These are phyloP conservation scores for Fusarium sororula DNA, from an alignment of 2,329 filamentous ascomycete genomes.

Conservation along the genomic window DNA sequence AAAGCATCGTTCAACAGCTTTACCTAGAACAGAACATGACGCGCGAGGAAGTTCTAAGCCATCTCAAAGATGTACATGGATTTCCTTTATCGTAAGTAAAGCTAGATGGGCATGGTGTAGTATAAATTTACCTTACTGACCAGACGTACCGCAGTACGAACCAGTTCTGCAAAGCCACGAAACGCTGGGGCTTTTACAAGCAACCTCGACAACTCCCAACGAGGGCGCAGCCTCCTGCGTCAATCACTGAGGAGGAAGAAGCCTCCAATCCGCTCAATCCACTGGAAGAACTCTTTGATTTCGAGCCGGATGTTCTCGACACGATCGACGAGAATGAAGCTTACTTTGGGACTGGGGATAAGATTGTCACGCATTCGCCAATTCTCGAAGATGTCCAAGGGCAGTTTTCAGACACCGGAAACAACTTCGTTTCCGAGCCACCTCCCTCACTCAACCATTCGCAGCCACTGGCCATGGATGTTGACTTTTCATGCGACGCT, in stretches of 20 bases:
- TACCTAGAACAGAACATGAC: neutral
- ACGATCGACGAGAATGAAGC: neutral
- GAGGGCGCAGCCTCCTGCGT: accelerated
- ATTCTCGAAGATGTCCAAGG: accelerated
- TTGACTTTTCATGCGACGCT: neutral
- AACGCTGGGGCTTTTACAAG: neutral
- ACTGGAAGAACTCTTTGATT: neutral
- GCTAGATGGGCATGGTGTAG: neutral
- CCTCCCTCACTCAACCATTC: accelerated
- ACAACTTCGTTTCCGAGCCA: accelerated
- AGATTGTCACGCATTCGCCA: accelerated
- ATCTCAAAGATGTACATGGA: accelerated
- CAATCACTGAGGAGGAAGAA: accelerated
- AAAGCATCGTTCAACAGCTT: neutral
- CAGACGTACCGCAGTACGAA: accelerated
- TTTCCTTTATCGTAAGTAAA: neutral
- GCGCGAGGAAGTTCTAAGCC: accelerated
- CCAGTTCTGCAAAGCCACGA: neutral
- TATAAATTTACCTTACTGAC: neutral
- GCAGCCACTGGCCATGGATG: accelerated
- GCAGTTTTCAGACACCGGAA: accelerated
- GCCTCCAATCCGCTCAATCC: accelerated
- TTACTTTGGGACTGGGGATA: accelerated
- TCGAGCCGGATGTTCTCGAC: neutral
- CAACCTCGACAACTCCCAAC: accelerated